Evolutionary conservation across 805 yeast species (phyloP), one percentile per base, ranked within the genome.

Genomic region (Wickerhamomyces pijperi): DNA sequence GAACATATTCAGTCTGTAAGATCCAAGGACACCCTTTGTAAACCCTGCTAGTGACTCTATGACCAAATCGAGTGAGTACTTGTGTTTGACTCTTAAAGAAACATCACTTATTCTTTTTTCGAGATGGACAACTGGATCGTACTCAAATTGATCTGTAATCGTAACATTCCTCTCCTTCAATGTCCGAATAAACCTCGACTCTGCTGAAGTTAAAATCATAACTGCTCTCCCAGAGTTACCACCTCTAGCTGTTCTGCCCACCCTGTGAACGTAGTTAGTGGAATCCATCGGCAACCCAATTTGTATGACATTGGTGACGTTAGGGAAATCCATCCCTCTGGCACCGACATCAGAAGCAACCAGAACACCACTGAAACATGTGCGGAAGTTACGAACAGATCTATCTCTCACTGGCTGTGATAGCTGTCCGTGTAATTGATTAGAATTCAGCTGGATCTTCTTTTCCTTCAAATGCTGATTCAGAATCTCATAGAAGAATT

Each of bases 201-300:
- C 95, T 36, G 63, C 59, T 45, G 68, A 58, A 23, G 81, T 65
- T 36, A 77, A 51, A 54, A 75, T 78, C 42, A 82, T 57, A 14
- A 74, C 59, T 5, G 95, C 83, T 36, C 70, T 66, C 45, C 97
- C 97, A 19, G 68, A 64, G 42, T 72, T 70, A 41, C 95, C 96
- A 40, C 88, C 94, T 63, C 97, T 77, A 34, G 94, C 97, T 14
- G 97, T 90, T 69, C 97, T 79, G 43, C 97, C 97, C 54, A 90
- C 80, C 60, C 95, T 80, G 63, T 90, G 97, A 42, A 87, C 76
- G 56, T 88, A 87, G 46, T 82, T 80, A n/a, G 88, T 74, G 19
- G 76, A 61, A 42, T 79, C 84, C 36, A 69, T 61, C 44, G 92
- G 84, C n/a, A 78, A 70, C 47, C 90, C 83, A 39, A 85, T 59